A percentile compares a stretch with the other conserved stretches of the same genome.
These are phyloP conservation scores for Wickerhamomyces pijperi DNA, from an alignment of 805 yeast genomes.

Conservation along the genomic window DNA sequence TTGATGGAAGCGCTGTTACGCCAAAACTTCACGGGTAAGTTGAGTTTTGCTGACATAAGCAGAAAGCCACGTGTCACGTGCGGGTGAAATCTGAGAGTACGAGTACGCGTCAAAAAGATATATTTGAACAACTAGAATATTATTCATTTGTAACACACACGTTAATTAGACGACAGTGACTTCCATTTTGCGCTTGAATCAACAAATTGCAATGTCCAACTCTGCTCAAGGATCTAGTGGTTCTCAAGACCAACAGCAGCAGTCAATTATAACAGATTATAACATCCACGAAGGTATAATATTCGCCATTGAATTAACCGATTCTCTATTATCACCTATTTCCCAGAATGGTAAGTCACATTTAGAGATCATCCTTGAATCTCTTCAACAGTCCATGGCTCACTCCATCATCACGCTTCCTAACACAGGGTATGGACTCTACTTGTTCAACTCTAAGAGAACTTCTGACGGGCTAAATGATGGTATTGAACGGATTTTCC, in stretches of 20 bases:
- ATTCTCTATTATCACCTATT: conserved; percentile 30
- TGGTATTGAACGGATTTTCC: conserved; percentile 40
- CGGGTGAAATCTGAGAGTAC: too few species aligned
- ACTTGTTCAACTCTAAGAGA: conserved; percentile 39
- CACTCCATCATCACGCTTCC: conserved; percentile 57
- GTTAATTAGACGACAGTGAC: too few species aligned
- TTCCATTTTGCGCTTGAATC: too few species aligned
- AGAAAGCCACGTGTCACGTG: too few species aligned
- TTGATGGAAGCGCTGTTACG: neutral
- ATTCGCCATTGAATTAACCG: conserved; percentile 50
- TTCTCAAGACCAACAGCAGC: too few species aligned
- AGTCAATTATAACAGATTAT: conserved; percentile 9
- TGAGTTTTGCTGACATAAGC: too few species aligned
- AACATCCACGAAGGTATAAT: conserved; percentile 54
- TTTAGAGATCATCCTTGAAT: conserved; percentile 39
- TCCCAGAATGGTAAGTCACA: conserved; percentile 27
- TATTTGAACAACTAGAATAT: too few species aligned
- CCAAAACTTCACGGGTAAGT: neutral
- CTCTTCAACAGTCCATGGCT: conserved; percentile 51
- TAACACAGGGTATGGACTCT: conserved; percentile 65
- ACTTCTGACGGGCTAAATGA: conserved; percentile 22
- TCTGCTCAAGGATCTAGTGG: too few species aligned
- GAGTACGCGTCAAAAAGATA: too few species aligned
- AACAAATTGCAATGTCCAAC: too few species aligned
- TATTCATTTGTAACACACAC: too few species aligned